phyloP scores from a whole-genome alignment of 495 filamentous ascomycete species.

The Aspergillus egyptiacus region DNA sequence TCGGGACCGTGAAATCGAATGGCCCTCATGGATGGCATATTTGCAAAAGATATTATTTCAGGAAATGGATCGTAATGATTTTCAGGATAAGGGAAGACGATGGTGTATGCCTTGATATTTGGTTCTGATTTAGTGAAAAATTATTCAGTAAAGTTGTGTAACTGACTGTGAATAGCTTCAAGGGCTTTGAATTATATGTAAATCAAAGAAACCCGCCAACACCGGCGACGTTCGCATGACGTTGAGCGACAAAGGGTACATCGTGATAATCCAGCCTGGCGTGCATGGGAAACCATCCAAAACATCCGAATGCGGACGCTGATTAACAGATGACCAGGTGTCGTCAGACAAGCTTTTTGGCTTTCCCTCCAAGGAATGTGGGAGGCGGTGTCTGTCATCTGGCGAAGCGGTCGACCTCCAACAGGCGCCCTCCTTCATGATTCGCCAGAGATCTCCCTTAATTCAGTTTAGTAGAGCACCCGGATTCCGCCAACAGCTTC shows the following conservation, averaged over 20 bases:
- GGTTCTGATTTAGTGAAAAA: neutral
- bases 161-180: neutral
- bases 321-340: slow-evolving; percentile 1
- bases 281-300: neutral
- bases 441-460: too few species aligned
- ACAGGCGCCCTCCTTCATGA: too few species aligned
- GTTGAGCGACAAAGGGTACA: neutral
- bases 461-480: neutral
- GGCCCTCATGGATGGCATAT: slow-evolving; percentile 27
- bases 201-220: neutral
- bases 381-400: neutral
- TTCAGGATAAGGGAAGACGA: too few species aligned
- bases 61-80: too few species aligned
- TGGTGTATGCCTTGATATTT: too few species aligned
- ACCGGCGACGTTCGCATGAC: slow-evolving; percentile 6
- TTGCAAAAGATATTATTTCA: neutral
- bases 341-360: slow-evolving; percentile 5
- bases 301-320: neutral
- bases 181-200: neutral
- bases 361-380: neutral
- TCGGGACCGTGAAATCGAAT: slow-evolving; percentile 33
- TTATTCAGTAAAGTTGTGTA: neutral
- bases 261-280: neutral
- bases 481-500: neutral
- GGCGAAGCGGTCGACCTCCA: too few species aligned